phyloP scores from a whole-genome alignment of 2,329 filamentous ascomycete species.

The Tolypocladium tundrense region DNA sequence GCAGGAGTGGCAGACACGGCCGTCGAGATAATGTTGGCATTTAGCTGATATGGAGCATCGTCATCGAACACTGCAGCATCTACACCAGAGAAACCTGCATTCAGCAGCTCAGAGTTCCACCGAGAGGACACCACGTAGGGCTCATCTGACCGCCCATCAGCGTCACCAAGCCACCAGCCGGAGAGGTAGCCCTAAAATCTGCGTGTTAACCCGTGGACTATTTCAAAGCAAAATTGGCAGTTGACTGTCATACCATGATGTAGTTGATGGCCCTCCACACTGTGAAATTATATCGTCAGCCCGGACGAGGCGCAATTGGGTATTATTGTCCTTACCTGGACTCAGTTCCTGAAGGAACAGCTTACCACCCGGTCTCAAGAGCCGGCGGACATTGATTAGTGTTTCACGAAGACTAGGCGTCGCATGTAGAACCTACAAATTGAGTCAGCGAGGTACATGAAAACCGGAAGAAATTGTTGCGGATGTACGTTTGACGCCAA shows the following conservation, averaged over 20 bases:
- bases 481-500: not conserved
- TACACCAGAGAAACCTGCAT: constrained; percentile 13
- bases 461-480: not conserved
- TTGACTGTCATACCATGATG: constrained; percentile 7
- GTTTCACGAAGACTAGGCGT: not conserved
- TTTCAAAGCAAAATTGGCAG: not conserved
- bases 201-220: too few species aligned
- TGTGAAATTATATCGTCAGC: not conserved
- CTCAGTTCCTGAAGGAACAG: not conserved
- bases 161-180: constrained; percentile 23
- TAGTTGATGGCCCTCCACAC: constrained; percentile 8
- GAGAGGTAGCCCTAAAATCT: constrained; percentile 8
- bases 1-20: not conserved
- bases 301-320: not conserved
- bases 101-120: constrained; percentile 17
- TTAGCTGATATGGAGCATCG: not conserved
- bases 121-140: constrained; percentile 11
- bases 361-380: not conserved
- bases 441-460: not conserved
- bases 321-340: not conserved
- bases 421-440: not conserved
- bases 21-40: not conserved
- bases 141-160: constrained; percentile 12
- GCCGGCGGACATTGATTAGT: not conserved
- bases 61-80: not conserved